Percentiles rank a stretch among this genome's conserved stretches.
These are phyloP conservation scores for Cladosporium oxysporum DNA, from an alignment of 2,329 filamentous ascomycete species.

Conservation along the genomic window DNA sequence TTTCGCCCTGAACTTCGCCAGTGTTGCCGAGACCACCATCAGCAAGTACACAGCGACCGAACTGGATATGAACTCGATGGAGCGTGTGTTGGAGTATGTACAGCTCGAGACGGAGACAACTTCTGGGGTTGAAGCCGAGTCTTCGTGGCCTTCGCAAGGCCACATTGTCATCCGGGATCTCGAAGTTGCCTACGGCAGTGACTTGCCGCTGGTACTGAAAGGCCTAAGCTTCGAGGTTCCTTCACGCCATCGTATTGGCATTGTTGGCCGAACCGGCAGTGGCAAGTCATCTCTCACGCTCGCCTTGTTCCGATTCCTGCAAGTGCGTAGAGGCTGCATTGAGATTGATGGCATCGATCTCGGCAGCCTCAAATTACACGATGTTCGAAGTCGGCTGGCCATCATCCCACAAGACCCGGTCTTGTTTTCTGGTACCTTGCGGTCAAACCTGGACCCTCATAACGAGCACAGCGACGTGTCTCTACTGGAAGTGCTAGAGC, in stretches of 20 bases:
- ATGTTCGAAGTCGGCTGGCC: constrained; percentile 59
- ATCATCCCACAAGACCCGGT: constrained; percentile 85
- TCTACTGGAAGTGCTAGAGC: neutral
- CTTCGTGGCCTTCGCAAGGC: neutral
- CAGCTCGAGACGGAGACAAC: neutral
- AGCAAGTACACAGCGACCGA: neutral
- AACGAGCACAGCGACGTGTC: constrained; percentile 41
- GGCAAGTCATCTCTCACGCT: neutral
- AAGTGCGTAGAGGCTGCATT: neutral
- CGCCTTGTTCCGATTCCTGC: neutral
- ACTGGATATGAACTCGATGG: neutral
- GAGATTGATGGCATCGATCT: neutral
- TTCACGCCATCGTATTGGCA: neutral
- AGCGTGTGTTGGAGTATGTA: neutral
- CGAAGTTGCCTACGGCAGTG: neutral
- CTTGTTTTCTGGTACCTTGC: constrained; percentile 75
- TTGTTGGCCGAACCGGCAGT: neutral
- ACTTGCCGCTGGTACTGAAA: neutral
- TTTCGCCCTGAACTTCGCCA: constrained; percentile 89
- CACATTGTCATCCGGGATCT: neutral
- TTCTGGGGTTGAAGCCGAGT: neutral
- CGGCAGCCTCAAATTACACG: constrained; percentile 39
- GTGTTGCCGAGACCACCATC: constrained; percentile 49
- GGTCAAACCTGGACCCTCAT: constrained; percentile 77
- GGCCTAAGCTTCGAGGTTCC: neutral